Evolutionary conservation across 495 filamentous ascomycete species (phyloP), one percentile per base, ranked within the genome.

Genomic region (Penicillium bialowiezense): DNA sequence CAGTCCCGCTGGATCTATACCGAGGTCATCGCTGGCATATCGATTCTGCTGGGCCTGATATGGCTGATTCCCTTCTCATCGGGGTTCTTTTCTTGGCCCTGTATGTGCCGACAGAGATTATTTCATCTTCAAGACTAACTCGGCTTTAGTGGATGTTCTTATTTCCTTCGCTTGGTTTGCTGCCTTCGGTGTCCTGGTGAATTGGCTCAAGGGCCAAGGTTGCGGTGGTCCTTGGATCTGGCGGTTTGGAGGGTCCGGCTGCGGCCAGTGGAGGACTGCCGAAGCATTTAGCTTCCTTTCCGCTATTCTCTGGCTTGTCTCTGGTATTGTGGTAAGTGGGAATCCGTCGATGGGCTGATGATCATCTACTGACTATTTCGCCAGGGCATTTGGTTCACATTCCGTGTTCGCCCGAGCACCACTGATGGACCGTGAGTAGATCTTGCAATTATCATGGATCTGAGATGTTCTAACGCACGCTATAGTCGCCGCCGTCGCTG

Each of bases 201-300:
- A 84, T 52, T 80, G 42, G 48, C 67, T 23, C 55, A 67, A 13
- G 56, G 75, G 36, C 55, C 65, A 26, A 8, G 23, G 4, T 32
- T 88, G 84, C 60, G 84, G 83, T 41, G 72, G 71, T 42, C 73
- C 76, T 54, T 81, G 68, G 64, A 49, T 58, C 48, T 81, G 80
- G 79, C 50, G 59, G 12, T 71, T 81, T 38, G 54, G 59, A 8
- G 51, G 68, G 14, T 48, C 65, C 41, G 45, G 57, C 3, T 89
- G 84, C 58, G 63, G 73, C 29, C 72, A 79, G 45, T 86, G 80
- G 82, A 88, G 84, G 65, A 79, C 84, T 12, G 74, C 76, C 29
- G 74, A 85, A 53, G 85, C 84, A 1, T 87, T 88, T 64, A 69
- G 71, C 50, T 88, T 87, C 63, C 54, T 88, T 44, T 80, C 80